phyloP scores from a whole-genome alignment of 495 filamentous ascomycete species.

The Aspergillus diversus region DNA sequence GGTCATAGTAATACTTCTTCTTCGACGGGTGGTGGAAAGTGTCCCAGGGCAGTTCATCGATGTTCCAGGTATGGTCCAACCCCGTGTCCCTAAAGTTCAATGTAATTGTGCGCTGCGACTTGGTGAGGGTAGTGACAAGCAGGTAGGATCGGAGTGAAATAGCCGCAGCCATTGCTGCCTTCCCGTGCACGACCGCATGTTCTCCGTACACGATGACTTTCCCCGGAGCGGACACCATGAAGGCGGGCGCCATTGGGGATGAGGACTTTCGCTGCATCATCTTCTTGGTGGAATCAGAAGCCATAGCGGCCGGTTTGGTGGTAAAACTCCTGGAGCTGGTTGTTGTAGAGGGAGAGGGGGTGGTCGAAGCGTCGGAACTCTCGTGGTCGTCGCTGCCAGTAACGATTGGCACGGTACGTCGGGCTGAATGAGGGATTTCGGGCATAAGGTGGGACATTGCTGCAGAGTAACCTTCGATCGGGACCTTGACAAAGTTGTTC shows the following conservation, averaged over 20 bases:
- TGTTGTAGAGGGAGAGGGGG: slow-evolving; percentile 25
- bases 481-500: slow-evolving; percentile 14
- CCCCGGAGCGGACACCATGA: slow-evolving; percentile 96
- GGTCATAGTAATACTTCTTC: slow-evolving; percentile 90
- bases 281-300: slow-evolving; percentile 23
- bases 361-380: slow-evolving; percentile 26
- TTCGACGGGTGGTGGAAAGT: slow-evolving; percentile 76
- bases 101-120: slow-evolving; percentile 80
- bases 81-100: slow-evolving; percentile 86
- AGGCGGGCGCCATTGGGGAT: slow-evolving; percentile 72
- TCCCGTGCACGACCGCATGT: slow-evolving; percentile 95
- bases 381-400: slow-evolving; percentile 24
- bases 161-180: slow-evolving; percentile 91
- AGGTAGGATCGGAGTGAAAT: slow-evolving; percentile 95
- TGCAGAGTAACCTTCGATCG: slow-evolving; percentile 20
- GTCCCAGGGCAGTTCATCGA: slow-evolving; percentile 84
- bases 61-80: slow-evolving; percentile 87
- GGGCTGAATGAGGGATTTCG: slow-evolving; percentile 18
- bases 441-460: slow-evolving; percentile 32
- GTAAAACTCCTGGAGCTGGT: slow-evolving; percentile 27
- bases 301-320: slow-evolving; percentile 30
- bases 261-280: slow-evolving; percentile 49
- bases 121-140: slow-evolving; percentile 86
- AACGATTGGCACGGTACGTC: slow-evolving; percentile 19
- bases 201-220: slow-evolving; percentile 98